Percentiles rank a stretch among this genome's conserved stretches.
Conservation (phyloP, 108 stramenopile genomes). For the Pseudonitzschia multistriata region DNA sequence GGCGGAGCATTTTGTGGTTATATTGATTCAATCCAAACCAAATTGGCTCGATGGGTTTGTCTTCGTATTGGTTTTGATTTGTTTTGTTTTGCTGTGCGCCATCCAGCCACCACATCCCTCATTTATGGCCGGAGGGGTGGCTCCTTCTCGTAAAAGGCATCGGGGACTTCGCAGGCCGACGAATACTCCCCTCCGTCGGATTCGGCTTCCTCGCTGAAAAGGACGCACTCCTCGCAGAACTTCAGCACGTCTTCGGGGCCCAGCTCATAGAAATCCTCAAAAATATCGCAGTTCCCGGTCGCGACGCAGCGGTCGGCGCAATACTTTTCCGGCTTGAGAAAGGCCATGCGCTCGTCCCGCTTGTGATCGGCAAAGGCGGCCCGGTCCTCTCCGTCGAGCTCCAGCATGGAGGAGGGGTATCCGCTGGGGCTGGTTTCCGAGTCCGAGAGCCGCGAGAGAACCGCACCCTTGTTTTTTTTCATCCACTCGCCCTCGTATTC, state of each 20-base stretch:
- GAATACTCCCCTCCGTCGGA: not conserved
- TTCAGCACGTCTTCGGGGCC: conserved; percentile 52
- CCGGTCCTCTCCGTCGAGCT: not conserved
- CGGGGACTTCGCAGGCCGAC: conserved; percentile 62
- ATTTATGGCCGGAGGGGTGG: conserved; percentile 1
- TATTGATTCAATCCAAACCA: too few species aligned
- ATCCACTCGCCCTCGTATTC: conserved; percentile 49
- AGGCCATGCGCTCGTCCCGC: conserved; percentile 63
- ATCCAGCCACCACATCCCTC: too few species aligned
- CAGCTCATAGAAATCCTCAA: conserved; percentile 68
- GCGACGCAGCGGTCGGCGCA: conserved; percentile 81
- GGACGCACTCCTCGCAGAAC: conserved; percentile 81
- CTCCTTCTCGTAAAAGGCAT: conserved; percentile 40
- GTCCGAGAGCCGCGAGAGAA: conserved; percentile 20
- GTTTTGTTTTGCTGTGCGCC: not conserved
- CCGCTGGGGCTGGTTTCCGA: not conserved
- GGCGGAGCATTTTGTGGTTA: too few species aligned
- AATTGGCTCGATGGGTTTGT: too few species aligned
- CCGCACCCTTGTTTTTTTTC: conserved; percentile 45
- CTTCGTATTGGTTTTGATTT: too few species aligned
- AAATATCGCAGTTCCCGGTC: conserved; percentile 82
- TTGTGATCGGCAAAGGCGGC: conserved; percentile 29
- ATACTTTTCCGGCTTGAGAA: conserved; percentile 56
- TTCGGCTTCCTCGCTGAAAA: conserved; percentile 50
- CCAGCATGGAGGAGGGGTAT: conserved; percentile 18